Evolutionary conservation across 129 eudicot genomes (phyloP).

Genomic region (Logfia minima): DNA sequence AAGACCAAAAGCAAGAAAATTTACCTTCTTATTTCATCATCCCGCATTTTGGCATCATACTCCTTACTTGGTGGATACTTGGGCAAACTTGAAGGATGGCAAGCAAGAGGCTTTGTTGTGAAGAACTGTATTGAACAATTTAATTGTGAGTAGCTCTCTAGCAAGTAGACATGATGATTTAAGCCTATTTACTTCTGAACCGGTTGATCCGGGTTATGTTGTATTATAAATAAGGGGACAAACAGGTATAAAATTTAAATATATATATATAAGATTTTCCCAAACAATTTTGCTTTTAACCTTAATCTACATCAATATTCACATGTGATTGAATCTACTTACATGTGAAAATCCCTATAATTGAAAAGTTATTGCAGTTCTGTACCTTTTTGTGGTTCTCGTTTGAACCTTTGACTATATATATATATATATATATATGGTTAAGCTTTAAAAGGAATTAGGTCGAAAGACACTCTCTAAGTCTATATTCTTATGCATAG

Average conservation of each 20-base stretch:
- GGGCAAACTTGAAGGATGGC: constrained; percentile 81
- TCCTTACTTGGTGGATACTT: constrained; percentile 94
- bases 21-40: constrained; percentile 79
- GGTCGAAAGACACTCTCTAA: not conserved
- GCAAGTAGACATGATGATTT: not conserved
- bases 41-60: constrained; percentile 70
- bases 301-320: no score
- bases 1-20: not conserved
- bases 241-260: not conserved
- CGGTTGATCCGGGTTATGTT: not conserved
- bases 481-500: not conserved
- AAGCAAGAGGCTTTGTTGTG: constrained; percentile 77
- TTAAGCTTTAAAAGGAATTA: not conserved
- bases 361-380: no score
- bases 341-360: no score
- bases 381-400: no score
- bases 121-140: constrained; percentile 52
- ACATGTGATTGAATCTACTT: no score
- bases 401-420: no score
- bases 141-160: constrained; percentile 10
- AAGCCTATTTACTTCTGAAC: not conserved
- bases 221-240: not conserved
- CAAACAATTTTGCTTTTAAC: no score
- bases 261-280: no score
- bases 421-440: no score